Evolutionary conservation across 2,329 filamentous ascomycete species (phyloP).

Genomic region (Apiospora arundinis): DNA sequence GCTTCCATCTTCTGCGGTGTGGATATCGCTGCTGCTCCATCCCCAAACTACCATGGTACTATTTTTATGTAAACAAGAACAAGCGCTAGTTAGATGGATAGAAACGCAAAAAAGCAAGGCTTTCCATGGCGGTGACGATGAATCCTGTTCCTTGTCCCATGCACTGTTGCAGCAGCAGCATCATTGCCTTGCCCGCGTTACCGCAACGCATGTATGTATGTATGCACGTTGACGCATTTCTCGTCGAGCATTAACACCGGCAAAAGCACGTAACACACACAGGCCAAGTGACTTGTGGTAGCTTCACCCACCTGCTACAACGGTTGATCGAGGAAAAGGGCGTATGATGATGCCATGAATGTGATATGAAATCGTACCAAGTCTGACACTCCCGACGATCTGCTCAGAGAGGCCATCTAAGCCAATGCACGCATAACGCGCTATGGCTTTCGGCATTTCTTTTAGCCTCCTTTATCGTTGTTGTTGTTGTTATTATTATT

Average conservation of each 20-base stretch:
- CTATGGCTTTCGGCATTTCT: neutral
- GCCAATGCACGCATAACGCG: neutral
- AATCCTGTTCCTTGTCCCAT: constrained; percentile 9
- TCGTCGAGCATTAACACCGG: neutral
- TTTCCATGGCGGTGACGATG: neutral
- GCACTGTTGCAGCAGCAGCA: neutral
- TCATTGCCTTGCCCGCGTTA: neutral
- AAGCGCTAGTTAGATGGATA: neutral
- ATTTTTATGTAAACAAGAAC: neutral
- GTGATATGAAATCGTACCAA: neutral
- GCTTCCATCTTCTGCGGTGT: neutral
- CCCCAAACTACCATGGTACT: neutral
- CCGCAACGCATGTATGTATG: neutral
- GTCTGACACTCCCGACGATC: no score
- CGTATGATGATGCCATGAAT: neutral
- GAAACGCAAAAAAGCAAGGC: neutral
- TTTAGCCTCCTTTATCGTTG: neutral
- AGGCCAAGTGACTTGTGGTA: neutral
- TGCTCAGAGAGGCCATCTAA: no score
- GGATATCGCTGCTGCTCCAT: neutral
- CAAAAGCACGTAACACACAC: neutral
- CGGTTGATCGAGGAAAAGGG: neutral
- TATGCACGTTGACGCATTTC: constrained; percentile 7
- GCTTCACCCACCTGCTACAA: neutral
- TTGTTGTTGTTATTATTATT: no score